Evolutionary conservation across 2,329 filamentous ascomycete genomes (phyloP), one percentile per base, ranked within the genome.

Genomic region (Fusarium liriodendri): DNA sequence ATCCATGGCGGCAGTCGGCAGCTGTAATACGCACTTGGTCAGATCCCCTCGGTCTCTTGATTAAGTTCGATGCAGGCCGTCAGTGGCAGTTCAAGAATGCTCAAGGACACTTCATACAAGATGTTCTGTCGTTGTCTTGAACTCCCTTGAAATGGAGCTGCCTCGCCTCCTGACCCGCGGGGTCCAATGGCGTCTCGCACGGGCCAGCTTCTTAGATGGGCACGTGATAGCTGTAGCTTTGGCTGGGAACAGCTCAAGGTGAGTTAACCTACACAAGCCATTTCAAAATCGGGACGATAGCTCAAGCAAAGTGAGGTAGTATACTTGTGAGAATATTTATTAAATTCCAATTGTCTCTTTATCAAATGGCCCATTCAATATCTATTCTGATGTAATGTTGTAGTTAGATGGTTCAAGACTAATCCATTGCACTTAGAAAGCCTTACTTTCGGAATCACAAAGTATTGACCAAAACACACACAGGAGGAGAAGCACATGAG

Each of bases 1-100:
- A 89, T 99, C 97, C 97, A 99, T 98, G 74, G 74, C 62, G 71
- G 54, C 58, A 40, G 57, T 37, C 59, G 61, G 55, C 29, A 35
- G 54, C 62, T 22, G 32, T 59, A 50, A 45, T 61, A 57, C 40
- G 37, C 65, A 54, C 11, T 61, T 29, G 22, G 11, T 58, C 37
- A 38, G 27, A n/a, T 37, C 37, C 20, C 27, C 42, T 60, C 14
- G 18, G 25, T 10, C n/a, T 37, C 14, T 27, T 40, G 27, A 5
- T 67, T 50, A 50, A 29, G 33, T 54, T 40, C 25, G 40, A n/a
- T 32, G 6, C 3, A 55, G 32, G 38, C 20, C 60, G 45, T 47
- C n/a, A 59, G 32, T 65, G 38, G 40, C 29, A 37, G 62, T 38
- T 61, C 63, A 52, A 62, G 50, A 58, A 25, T 62, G 66, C 55